Evolutionary conservation across 23 red algal species (phyloP).

Genomic region (Gracilaria gracilis): DNA sequence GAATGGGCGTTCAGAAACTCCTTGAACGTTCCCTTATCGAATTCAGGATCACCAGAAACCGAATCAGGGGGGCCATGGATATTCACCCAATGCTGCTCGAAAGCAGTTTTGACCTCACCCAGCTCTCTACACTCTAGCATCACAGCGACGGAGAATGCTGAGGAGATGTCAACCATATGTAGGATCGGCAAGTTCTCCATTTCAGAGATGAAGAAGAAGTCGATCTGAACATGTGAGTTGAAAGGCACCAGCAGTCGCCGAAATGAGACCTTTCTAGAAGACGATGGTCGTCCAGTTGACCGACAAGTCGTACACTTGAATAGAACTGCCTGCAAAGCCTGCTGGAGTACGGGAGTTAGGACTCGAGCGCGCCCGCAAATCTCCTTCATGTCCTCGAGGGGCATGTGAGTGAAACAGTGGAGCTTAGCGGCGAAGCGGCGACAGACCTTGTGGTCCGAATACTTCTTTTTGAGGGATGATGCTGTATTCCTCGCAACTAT

Average conservation of each 20-base stretch:
- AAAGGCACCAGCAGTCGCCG: conserved; percentile 16
- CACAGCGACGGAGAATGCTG: not conserved
- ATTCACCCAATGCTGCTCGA: conserved; percentile 33
- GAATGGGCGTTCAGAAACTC: not conserved
- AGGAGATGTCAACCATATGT: conserved; percentile 44
- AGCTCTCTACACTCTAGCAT: not conserved
- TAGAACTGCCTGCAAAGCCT: not conserved
- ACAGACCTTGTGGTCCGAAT: not conserved
- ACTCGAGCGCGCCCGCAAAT: conserved; percentile 18
- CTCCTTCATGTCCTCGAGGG: conserved; percentile 20
- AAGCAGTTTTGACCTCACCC: conserved; percentile 3
- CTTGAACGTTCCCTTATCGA: conserved; percentile 29
- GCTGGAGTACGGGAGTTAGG: conserved; percentile 7
- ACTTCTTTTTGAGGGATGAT: not conserved
- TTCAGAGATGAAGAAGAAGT: conserved; percentile 33
- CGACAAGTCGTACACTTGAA: conserved; percentile 16
- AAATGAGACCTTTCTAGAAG: conserved; percentile 24
- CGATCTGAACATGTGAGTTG: conserved; percentile 47
- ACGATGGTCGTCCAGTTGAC: not conserved
- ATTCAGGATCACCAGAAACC: conserved; percentile 39
- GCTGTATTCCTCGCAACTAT: not conserved
- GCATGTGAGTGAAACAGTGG: conserved; percentile 32
- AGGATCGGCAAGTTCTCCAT: conserved; percentile 31
- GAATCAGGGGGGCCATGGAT: conserved; percentile 23
- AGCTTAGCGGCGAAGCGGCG: conserved; percentile 31